Conservation (phyloP, 495 filamentous ascomycete genomes). For the Podospora bellae-mahoneyi region DNA sequence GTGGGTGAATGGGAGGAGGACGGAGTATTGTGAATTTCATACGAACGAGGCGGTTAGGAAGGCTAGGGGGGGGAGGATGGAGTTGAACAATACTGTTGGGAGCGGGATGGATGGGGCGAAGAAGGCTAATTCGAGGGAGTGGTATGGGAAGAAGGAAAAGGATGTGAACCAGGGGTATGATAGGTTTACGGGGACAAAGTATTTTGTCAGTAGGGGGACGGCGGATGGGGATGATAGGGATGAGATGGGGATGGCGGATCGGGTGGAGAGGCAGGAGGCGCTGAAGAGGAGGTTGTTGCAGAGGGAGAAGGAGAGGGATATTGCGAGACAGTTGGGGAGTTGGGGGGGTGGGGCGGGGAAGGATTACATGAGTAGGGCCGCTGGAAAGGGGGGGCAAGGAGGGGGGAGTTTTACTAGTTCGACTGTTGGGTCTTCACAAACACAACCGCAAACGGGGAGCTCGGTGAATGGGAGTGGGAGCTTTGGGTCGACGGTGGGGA, state of each 20-base stretch:
- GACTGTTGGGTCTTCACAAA: not conserved
- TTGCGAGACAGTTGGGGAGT: conserved; percentile 64
- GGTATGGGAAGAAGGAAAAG: conserved; percentile 27
- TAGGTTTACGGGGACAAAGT: conserved; percentile 52
- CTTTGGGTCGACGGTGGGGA: not conserved
- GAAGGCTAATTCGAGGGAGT: conserved; percentile 33
- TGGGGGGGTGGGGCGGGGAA: conserved; percentile 65
- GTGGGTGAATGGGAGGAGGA: conserved; percentile 86
- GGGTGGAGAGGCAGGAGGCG: conserved; percentile 59
- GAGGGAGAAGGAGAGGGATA: conserved; percentile 75
- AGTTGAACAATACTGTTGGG: conserved; percentile 64
- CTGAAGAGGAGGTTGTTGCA: conserved; percentile 65
- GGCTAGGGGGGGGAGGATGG: conserved; percentile 67
- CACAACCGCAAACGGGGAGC: not conserved
- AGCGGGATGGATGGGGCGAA: conserved; percentile 40
- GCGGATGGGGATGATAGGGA: conserved; percentile 61
- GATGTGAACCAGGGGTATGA: conserved; percentile 51
- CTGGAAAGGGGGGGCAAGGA: not conserved
- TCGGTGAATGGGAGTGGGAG: not conserved
- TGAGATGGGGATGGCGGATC: conserved; percentile 50
- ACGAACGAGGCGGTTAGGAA: conserved; percentile 73
- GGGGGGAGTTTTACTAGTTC: not conserved
- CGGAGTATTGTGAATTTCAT: conserved; percentile 91
- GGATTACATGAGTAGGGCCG: conserved; percentile 64
- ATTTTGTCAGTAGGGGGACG: conserved; percentile 52